A percentile compares a stretch with the other conserved stretches of the same genome.
phyloP scores from a whole-genome alignment of 306 rosid species.

The Malus orientalis region DNA sequence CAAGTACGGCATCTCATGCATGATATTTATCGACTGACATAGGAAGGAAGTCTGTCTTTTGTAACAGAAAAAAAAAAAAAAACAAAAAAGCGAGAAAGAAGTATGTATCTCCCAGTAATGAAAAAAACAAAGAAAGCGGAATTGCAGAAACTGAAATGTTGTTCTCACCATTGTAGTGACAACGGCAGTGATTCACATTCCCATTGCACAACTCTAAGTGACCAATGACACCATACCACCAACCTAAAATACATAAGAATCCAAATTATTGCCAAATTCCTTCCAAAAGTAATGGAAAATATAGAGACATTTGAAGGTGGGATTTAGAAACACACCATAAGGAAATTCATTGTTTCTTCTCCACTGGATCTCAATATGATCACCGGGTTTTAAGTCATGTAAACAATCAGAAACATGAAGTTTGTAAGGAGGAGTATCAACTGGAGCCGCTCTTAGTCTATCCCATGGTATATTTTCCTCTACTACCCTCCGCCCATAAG shows the following conservation, averaged over 20 bases:
- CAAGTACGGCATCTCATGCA: neutral
- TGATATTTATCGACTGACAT: neutral
- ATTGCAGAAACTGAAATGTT: conserved; percentile 15
- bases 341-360: conserved; percentile 81
- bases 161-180: conserved; percentile 55
- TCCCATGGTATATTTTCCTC: conserved; percentile 82
- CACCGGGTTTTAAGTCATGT: conserved; percentile 63
- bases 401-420: conserved; percentile 72
- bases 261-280: neutral
- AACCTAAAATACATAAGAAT: conserved; percentile 39
- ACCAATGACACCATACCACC: conserved; percentile 92
- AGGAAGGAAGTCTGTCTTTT: neutral
- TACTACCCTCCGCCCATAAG: conserved; percentile 61
- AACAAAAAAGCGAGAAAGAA: too few relatives aligned
- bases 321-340: conserved; percentile 46
- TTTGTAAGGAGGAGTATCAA: conserved; percentile 47
- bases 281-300: neutral
- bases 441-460: conserved; percentile 67
- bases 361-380: conserved; percentile 95
- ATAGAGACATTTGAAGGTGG: neutral
- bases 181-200: conserved; percentile 44
- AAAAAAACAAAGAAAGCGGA: neutral
- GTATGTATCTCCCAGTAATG: neutral
- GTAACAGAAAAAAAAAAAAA: neutral
- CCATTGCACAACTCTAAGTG: conserved; percentile 63